phyloP scores from a whole-genome alignment of 805 yeast genomes.

The Candida lessepsii region DNA sequence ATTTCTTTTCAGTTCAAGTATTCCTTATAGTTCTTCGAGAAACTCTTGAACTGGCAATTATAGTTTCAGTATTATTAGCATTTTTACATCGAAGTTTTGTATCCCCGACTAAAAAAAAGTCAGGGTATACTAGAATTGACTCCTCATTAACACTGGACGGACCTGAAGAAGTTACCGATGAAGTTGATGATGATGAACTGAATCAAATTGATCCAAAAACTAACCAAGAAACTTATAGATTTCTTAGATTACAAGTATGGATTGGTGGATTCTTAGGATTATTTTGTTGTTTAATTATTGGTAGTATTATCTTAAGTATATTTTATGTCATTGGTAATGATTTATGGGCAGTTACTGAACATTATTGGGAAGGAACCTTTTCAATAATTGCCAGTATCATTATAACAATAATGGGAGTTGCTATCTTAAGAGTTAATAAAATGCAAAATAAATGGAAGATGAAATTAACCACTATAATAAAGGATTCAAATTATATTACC shows the following conservation, averaged over 20 bases:
- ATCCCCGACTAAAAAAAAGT: slow-evolving; percentile 3
- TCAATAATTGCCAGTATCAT: slow-evolving; percentile 45
- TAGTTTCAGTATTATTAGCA: slow-evolving; percentile 69
- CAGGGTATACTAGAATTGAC: not conserved
- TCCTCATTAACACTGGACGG: too few species aligned
- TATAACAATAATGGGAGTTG: slow-evolving; percentile 47
- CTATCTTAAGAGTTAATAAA: slow-evolving; percentile 41
- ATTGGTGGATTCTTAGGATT: slow-evolving; percentile 43
- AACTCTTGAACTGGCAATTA: slow-evolving; percentile 73
- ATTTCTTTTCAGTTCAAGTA: slow-evolving; percentile 67
- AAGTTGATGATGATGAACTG: too few species aligned
- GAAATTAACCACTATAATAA: slow-evolving; percentile 32
- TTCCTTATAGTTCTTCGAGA: slow-evolving; percentile 73
- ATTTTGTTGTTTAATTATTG: slow-evolving; percentile 38
- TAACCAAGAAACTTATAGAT: slow-evolving; percentile 13
- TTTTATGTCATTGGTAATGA: slow-evolving; percentile 44
- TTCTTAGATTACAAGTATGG: slow-evolving; percentile 42
- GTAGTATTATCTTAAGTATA: slow-evolving; percentile 36
- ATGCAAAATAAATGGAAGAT: slow-evolving; percentile 46
- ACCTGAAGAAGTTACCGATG: not conserved
- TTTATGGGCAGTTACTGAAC: slow-evolving; percentile 46
- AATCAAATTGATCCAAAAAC: not conserved
- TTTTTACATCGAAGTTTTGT: slow-evolving; percentile 59
- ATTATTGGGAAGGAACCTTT: slow-evolving; percentile 48
- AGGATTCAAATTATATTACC: slow-evolving; percentile 22